Base-by-base conservation (phyloP, 1,284 basidiomycete genomes). In the Prillingera fragicola region DNA sequence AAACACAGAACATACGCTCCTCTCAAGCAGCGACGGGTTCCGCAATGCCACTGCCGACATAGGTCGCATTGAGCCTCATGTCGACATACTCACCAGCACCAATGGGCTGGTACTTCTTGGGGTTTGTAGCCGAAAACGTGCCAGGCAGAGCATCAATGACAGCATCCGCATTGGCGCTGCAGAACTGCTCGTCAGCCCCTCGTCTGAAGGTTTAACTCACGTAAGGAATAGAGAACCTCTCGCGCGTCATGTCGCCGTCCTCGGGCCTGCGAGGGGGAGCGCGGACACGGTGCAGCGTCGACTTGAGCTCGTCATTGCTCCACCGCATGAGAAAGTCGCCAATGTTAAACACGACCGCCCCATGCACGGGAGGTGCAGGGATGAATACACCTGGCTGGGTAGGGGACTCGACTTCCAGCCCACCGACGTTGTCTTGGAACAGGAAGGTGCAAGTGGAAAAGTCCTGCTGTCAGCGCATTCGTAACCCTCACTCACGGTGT, bases 251-350 rank as follows among this genome's bases (percentile, higher is more conserved):
- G 5, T 67, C 73, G 31, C 67, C 59, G 8, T 53, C 35, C 7
- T 51, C 57, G 9, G 48, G 41, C 14, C 43, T 38, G 18, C 59
- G 41, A 0, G 61, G 63, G 2, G 80, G 80, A 1, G 77, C 74
- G 24, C 75, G 72, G 9, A 82, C 80, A 8, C 80, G 76, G 58
- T 82, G 80, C 12, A 80, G 62, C 0, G 80, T 79, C 48, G 79
- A 80, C 51, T 76, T 75, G 23, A 82, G 76, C 3, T 69, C 74
- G 56, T 81, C 79, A 54, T 81, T 81, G 0, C 77, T 77, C 80
- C 80, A 82, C 51, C 79, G 67, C 76, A 78, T 78, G 47, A 82
- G 61, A 50, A 80, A 77, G 55, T 81, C 79, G 4, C 78, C 80
- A 5, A 79, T 79, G 54, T 82, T 82, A 40, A 81, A 77, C 14